Conservation (phyloP, 1,284 basidiomycete species). For the Trichosporon coremiiforme region DNA sequence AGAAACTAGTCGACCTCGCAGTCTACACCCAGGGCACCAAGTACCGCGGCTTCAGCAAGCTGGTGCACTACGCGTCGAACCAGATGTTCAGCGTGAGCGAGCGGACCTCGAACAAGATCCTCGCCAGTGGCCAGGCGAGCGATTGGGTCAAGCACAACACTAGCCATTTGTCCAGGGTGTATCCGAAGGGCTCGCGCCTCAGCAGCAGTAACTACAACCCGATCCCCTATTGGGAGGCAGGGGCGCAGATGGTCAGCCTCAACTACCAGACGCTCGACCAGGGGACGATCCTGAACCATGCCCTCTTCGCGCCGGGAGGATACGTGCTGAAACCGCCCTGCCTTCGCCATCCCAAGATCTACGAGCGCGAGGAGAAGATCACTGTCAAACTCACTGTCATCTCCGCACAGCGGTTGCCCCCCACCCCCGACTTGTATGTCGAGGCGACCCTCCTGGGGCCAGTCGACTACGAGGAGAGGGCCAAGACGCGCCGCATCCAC, state of each 20-base stretch:
- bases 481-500: conserved; percentile 65
- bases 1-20: conserved; percentile 71
- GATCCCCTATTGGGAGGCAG: conserved; percentile 84
- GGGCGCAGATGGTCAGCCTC: conserved; percentile 92
- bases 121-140: conserved; percentile 59
- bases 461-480: conserved; percentile 19
- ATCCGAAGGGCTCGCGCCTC: conserved; percentile 81
- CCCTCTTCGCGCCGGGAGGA: conserved; percentile 88
- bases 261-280: conserved; percentile 96
- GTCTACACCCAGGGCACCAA: conserved; percentile 97
- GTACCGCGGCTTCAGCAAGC: conserved; percentile 87
- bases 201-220: conserved; percentile 89
- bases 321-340: conserved; percentile 88
- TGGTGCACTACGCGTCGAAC: conserved; percentile 79
- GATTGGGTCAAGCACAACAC: conserved; percentile 89
- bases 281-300: conserved; percentile 70
- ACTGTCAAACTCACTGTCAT: conserved; percentile 64
- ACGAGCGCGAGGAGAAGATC: conserved; percentile 63
- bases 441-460: conserved; percentile 36
- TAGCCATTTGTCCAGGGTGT: conserved; percentile 83
- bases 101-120: conserved; percentile 64
- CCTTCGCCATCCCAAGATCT: conserved; percentile 66
- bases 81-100: conserved; percentile 95
- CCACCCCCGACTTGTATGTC: conserved; percentile 64
- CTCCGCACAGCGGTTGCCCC: conserved; percentile 89